Conservation (phyloP, 192 early-diverging fungal species). For the Backusella westeae region DNA sequence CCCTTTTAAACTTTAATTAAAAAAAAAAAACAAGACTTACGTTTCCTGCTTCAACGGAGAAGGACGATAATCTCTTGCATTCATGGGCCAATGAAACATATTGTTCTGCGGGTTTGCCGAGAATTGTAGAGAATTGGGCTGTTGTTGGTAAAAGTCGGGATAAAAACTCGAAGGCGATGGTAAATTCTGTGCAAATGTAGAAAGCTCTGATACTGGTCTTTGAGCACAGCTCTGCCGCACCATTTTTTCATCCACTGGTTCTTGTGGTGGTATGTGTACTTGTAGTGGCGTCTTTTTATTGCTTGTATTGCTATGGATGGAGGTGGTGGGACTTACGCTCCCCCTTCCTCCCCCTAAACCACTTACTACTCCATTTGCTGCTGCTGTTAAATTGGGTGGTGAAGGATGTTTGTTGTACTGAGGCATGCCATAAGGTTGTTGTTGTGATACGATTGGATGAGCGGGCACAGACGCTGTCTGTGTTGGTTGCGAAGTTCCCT, state of each 20-base stretch:
- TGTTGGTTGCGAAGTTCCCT: background rate
- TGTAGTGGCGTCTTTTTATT: slow-evolving; percentile 6
- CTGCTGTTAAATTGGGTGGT: background rate
- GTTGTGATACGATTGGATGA: background rate
- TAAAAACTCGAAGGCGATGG: slow-evolving; percentile 80
- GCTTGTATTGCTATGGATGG: slow-evolving; percentile 23
- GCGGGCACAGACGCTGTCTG: background rate
- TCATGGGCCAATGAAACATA: slow-evolving; percentile 69
- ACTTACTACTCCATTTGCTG: background rate
- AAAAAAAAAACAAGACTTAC: background rate
- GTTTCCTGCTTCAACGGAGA: slow-evolving; percentile 37
- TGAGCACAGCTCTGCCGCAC: background rate
- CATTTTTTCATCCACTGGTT: background rate
- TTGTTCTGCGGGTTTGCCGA: slow-evolving; percentile 62
- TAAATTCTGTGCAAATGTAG: slow-evolving; percentile 63
- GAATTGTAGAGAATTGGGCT: slow-evolving; percentile 68
- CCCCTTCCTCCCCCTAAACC: background rate
- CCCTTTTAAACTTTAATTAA: background rate
- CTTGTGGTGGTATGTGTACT: slow-evolving; percentile 4
- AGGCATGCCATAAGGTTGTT: background rate
- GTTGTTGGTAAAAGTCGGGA: slow-evolving; percentile 64
- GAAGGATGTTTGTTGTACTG: background rate
- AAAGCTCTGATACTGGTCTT: slow-evolving; percentile 32
- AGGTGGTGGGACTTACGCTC: slow-evolving; percentile 24
- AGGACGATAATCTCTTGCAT: slow-evolving; percentile 45